These are phyloP conservation scores for Mangifera indica DNA, from an alignment of 345 rosid genomes.

Conservation along the genomic window DNA sequence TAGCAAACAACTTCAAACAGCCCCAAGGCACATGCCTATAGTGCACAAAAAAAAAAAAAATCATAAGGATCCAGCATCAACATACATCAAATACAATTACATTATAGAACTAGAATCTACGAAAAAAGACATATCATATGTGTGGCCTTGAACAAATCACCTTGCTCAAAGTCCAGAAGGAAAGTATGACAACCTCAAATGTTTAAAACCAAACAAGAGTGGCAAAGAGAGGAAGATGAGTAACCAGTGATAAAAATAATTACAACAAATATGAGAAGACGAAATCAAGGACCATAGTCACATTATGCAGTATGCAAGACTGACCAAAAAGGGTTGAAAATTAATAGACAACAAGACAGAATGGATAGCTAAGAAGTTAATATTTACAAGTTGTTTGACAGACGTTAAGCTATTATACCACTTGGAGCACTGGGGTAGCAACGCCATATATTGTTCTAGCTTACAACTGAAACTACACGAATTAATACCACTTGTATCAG, in stretches of 20 bases:
- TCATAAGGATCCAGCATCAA: not conserved
- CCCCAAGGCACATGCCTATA: not conserved
- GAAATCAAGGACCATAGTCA: not conserved
- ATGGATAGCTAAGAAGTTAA: too few species aligned
- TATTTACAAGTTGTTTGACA: too few species aligned
- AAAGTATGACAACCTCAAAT: not conserved
- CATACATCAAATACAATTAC: not conserved
- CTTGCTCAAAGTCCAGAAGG: not conserved
- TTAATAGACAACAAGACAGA: not conserved
- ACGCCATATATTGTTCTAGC: too few species aligned
- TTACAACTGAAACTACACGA: too few species aligned
- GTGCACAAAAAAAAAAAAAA: not conserved
- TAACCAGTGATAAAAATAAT: not conserved
- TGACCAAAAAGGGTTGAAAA: not conserved
- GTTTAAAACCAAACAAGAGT: not conserved
- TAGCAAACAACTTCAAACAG: not conserved
- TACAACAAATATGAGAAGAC: not conserved
- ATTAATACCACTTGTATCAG: too few species aligned
- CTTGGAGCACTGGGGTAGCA: too few species aligned
- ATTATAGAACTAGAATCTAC: not conserved
- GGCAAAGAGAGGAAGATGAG: not conserved
- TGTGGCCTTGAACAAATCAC: not conserved
- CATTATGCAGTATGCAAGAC: not conserved
- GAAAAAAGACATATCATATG: not conserved
- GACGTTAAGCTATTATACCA: too few species aligned